Base-by-base conservation (phyloP, 78 protist genomes). In the Dictyostelium capitatum region DNA sequence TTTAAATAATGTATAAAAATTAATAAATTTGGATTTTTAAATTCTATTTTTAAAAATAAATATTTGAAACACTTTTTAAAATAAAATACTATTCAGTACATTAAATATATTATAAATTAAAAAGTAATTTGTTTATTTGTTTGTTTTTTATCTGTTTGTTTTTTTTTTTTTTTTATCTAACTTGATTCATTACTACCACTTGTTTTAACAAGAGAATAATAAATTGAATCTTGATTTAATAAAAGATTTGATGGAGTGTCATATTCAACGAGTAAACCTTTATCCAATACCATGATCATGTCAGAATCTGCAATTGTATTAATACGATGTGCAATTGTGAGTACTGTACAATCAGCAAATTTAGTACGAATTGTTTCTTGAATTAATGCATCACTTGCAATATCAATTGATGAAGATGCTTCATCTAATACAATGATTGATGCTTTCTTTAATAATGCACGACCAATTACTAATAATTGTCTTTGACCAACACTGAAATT, bases 401-500 rank as follows among this genome's bases (percentile, higher is more conserved):
- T 69, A 81, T 98, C 99, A 20, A 97, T 97, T 0, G 96, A 67
- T 3, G 98, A 96, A 0, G 99, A 97, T 2, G 99, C 98, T 95
- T 98, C 99, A 74, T 98, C 99, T 84, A 97, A 30, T 23, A 97
- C 94, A 15, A 97, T 73, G 51, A 96, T 79, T 1, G 28, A 48
- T 5, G 96, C 23, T 67, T 46, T 57, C 51, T 85, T 74, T 15
- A 97, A 95, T 25, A 97, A 67, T 1, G 98, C 99, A 20, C 99
- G 91, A 15, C 97, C 99, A 79, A 98, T 50, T 82, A 99, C 97
- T 43, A 98, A 37, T 72, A 98, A 96, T 93, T 98, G 99, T 15
- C 98, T 75, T 93, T 98, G 96, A 7, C 99, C 99, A 25, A 92
- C 97, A n/a, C 95, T 73, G 84, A 97, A 91, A 92, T 98, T 98